Percentiles rank a stretch among this genome's conserved stretches.
These are phyloP conservation scores for Talaromyces sp. DNA, from an alignment of 2,329 filamentous ascomycete species.

Conservation along the genomic window DNA sequence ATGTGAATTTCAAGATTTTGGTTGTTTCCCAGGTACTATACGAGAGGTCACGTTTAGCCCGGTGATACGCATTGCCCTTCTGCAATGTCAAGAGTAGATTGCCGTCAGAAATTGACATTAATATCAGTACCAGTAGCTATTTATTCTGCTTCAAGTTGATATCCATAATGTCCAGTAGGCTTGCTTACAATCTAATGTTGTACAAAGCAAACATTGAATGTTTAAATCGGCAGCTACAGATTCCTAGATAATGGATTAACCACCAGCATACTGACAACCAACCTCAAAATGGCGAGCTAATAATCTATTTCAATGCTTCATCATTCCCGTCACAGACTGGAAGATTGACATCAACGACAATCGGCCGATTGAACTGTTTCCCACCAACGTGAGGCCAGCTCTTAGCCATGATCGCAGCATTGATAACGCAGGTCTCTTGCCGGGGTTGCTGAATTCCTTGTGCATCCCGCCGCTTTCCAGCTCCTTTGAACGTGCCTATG, in stretches of 20 bases:
- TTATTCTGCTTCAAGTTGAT: neutral
- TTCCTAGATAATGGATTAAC: neutral
- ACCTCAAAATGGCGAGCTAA: neutral
- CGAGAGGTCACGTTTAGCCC: no score
- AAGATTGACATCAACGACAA: conserved; percentile 76
- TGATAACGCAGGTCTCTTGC: conserved; percentile 69
- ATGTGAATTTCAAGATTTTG: neutral
- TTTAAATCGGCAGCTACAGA: no score
- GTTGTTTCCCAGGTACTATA: no score
- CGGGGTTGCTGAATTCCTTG: conserved; percentile 12
- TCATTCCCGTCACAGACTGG: conserved; percentile 46
- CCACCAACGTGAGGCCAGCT: conserved; percentile 58
- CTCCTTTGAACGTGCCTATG: neutral
- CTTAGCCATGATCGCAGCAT: conserved; percentile 68
- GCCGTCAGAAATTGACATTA: neutral
- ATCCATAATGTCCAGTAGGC: neutral
- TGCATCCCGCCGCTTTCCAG: neutral
- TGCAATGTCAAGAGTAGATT: neutral
- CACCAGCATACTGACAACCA: neutral
- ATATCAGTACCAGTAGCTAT: neutral
- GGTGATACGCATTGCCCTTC: no score
- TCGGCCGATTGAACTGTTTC: conserved; percentile 68
- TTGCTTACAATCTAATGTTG: neutral
- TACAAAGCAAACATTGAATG: neutral
- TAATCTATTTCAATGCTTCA: neutral